A percentile compares a stretch with the other conserved stretches of the same genome.
These are phyloP conservation scores for Raffaelea albimanens DNA, from an alignment of 2,329 filamentous ascomycete species.

Conservation along the genomic window DNA sequence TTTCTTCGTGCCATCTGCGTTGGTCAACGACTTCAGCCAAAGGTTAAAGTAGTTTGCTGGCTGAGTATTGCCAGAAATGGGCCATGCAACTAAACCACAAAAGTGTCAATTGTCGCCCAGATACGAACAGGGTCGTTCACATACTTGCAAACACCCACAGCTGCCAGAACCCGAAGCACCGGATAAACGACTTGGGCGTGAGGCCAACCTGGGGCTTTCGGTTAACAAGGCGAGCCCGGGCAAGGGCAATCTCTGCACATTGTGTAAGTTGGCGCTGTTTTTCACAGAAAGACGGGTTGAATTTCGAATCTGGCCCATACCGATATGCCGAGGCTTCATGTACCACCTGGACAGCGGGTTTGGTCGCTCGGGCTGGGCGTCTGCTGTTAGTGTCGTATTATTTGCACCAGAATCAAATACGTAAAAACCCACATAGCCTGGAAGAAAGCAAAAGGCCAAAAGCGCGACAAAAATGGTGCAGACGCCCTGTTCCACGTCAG, in stretches of 20 bases:
- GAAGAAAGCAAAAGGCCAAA: constrained; percentile 3
- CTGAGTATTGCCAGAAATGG: constrained; percentile 3
- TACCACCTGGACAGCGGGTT: constrained; percentile 7
- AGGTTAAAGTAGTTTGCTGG: constrained; percentile 7
- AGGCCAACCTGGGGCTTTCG: constrained; percentile 4
- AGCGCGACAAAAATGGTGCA: constrained; percentile 7
- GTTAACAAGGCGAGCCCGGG: constrained; percentile 1
- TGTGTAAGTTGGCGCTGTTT: neutral
- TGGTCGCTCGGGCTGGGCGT: constrained; percentile 2
- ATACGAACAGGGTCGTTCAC: too few relatives aligned
- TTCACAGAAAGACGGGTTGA: neutral
- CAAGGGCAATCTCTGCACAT: constrained; percentile 2
- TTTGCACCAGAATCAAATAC: too few relatives aligned
- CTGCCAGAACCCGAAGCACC: constrained; percentile 7
- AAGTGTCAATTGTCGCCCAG: too few relatives aligned
- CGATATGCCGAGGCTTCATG: constrained; percentile 6
- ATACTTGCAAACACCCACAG: constrained; percentile 6
- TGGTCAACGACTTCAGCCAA: constrained; percentile 8
- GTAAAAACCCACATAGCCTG: constrained; percentile 4
- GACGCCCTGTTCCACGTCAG: neutral
- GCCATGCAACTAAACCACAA: constrained; percentile 1
- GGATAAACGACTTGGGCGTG: constrained; percentile 3
- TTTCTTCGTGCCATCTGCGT: constrained; percentile 4
- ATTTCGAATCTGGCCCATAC: neutral
- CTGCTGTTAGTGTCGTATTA: too few relatives aligned